Percentiles rank a stretch among this genome's conserved stretches.
Evolutionary conservation across 108 stramenopile species (phyloP).

Genomic region (Cyclotella sp.): DNA sequence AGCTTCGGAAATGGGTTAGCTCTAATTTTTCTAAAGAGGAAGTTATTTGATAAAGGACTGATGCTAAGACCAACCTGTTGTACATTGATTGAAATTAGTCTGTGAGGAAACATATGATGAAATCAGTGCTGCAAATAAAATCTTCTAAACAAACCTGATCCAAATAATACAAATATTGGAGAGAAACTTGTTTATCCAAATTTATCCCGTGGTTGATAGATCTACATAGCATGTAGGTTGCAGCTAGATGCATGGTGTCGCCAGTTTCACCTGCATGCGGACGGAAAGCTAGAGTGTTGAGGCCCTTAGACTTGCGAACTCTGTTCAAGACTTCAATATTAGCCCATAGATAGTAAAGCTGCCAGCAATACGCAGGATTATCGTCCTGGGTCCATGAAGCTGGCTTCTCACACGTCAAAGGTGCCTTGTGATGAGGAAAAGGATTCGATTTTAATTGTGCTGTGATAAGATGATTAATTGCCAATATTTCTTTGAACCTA

Average conservation of each 20-base stretch:
- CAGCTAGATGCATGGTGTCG: conserved; percentile 96
- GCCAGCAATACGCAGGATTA: conserved; percentile 93
- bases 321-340: conserved; percentile 94
- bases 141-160: conserved; percentile 66
- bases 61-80: conserved; percentile 83
- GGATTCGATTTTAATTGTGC: neutral
- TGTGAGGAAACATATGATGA: neutral
- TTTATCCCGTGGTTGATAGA: conserved; percentile 99
- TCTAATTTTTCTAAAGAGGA: conserved; percentile 96
- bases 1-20: conserved; percentile 94
- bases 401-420: conserved; percentile 65
- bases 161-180: conserved; percentile 98
- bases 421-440: conserved; percentile 45
- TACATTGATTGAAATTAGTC: neutral
- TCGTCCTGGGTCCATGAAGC: conserved; percentile 82
- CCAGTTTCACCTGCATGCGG: conserved; percentile 98
- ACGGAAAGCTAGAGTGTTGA: conserved; percentile 92
- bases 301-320: conserved; percentile 83
- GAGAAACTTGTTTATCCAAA: conserved; percentile 90
- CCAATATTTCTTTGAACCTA: too few relatives aligned
- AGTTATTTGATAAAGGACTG: conserved; percentile 97
- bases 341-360: conserved; percentile 92
- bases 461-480: too few relatives aligned
- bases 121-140: neutral
- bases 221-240: conserved; percentile 93